Conservation (phyloP, 208 protist genomes). For the Angomonas ambiguus region DNA sequence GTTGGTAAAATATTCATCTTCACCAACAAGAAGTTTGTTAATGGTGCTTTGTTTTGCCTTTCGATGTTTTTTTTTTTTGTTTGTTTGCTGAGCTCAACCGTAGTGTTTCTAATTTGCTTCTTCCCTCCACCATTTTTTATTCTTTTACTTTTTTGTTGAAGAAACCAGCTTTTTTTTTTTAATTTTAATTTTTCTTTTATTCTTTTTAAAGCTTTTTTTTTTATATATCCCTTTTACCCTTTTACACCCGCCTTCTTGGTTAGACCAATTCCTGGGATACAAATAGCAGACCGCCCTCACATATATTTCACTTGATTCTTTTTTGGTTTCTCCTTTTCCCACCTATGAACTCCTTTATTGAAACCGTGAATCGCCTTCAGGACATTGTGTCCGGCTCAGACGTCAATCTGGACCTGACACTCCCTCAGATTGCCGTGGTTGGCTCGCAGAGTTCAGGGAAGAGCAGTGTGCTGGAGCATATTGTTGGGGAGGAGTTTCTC, state of each 20-base stretch:
- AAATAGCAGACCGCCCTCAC: too few species aligned
- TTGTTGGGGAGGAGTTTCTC: constrained; percentile 95
- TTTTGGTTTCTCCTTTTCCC: neutral
- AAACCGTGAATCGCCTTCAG: constrained; percentile 4
- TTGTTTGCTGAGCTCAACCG: too few species aligned
- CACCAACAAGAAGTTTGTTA: neutral
- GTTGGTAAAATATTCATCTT: neutral
- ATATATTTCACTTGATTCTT: neutral
- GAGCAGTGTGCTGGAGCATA: constrained; percentile 92
- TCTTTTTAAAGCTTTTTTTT: neutral
- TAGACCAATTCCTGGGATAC: too few species aligned
- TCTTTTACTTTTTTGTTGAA: constrained; percentile 6
- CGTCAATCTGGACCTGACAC: constrained; percentile 9
- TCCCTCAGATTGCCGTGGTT: constrained; percentile 94
- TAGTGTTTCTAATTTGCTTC: too few species aligned
- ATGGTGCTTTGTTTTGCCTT: constrained; percentile 5
- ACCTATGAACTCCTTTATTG: constrained; percentile 11
- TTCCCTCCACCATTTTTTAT: too few species aligned
- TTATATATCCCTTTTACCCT: neutral
- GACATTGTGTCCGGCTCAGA: constrained; percentile 7
- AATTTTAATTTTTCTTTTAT: neutral
- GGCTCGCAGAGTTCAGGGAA: constrained; percentile 83
- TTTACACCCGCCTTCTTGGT: too few species aligned
- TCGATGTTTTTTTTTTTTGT: constrained; percentile 5
- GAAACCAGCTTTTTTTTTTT: neutral